Evolutionary conservation across 2,329 filamentous ascomycete genomes (phyloP), one percentile per base, ranked within the genome.

Genomic region (Alternaria hordeiaustralica): DNA sequence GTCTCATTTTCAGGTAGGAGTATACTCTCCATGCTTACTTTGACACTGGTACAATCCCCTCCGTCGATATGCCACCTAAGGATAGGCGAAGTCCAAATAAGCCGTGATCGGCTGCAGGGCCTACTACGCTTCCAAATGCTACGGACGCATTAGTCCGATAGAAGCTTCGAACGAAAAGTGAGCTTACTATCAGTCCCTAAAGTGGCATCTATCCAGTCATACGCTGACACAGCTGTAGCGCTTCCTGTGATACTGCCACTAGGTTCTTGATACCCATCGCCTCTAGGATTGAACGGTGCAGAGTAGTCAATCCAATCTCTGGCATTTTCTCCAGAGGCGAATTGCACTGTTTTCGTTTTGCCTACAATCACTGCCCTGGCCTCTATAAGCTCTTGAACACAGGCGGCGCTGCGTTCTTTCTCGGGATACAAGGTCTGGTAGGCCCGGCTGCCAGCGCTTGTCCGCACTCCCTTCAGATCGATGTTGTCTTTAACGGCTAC

Each of bases 101-200:
- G 36, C 36, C 36, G 1, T 41, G 36, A 18, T 41, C 36, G 0
- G 36, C 36, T 6, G 36, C 36, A 0, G 36, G 36, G 0, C n/a
- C 36, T 41, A 41, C 15, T 18, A 41, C 3, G 1, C 36, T 41
- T 18, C 36, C 36, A 41, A 41, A 41, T 3, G 36, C 36, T 41
- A 0, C 8, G n/a, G n/a, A 18, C 8, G 0, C 15, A 1, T 41
- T 18, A 41, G 4, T 41, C 0, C 8, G 2, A 3, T 10, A 1
- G 9, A 18, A 2, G 8, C 0, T 41, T 1, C 0, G 12, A 2
- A 10, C 9, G 9, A 26, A 4, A 10, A 33, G 0, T 41, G 15
- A 18, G 33, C n/a, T 3, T 18, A 41, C 36, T 41, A 6, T 41
- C 36, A 3, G 36, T 41, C 0, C 36, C 36, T 3, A 41, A 11